Evolutionary conservation across 768 basidiomycete genomes (phyloP), one percentile per base, ranked within the genome.

Genomic region (Psilocybe sp.): DNA sequence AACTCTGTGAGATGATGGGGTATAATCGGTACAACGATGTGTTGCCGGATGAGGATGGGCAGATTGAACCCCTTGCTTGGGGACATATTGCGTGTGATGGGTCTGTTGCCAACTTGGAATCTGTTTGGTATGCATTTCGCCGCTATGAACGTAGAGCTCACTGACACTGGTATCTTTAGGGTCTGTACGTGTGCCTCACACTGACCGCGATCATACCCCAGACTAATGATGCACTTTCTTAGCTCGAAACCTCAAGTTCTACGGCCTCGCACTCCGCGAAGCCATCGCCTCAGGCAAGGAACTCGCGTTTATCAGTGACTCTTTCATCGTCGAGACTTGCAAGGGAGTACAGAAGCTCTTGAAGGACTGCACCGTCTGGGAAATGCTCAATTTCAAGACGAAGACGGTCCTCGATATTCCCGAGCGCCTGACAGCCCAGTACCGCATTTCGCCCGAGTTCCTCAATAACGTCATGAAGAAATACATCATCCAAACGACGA

Each of bases 171-270:
- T n/a, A n/a, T 18, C 5, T 40, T 31, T 12, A 14, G 13, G 4
- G 31, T 10, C 37, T 16, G 33, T 46, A 16, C n/a, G 12, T 15
- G n/a, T n/a, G n/a, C n/a, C n/a, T n/a, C n/a, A n/a, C n/a, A 12
- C 8, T 4, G 56, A 50, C 50, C 19, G 56, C 52, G 53, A 43
- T 19, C 39, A 10, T 13, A 35, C 28, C 15, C 6, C 4, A 23
- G 9, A 6, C 4, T 11, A 4, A 36, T 49, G 18, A 2, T 35
- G 10, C 14, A 19, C n/a, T 14, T 32, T 37, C 4, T 49, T 31
- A 71, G 77, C 75, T 13, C 73, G 75, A 11, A 76, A 77, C 56
- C 60, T 77, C 46, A 77, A 78, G 51, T 77, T 66, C 49, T 78
- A 75, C 51, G 70, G 76, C 1, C 58, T 78, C 1, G 67, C 76